Evolutionary conservation across 371 early-diverging fungal genomes (phyloP), one percentile per base, ranked within the genome.

Genomic region (Blastocladiella emersonii): DNA sequence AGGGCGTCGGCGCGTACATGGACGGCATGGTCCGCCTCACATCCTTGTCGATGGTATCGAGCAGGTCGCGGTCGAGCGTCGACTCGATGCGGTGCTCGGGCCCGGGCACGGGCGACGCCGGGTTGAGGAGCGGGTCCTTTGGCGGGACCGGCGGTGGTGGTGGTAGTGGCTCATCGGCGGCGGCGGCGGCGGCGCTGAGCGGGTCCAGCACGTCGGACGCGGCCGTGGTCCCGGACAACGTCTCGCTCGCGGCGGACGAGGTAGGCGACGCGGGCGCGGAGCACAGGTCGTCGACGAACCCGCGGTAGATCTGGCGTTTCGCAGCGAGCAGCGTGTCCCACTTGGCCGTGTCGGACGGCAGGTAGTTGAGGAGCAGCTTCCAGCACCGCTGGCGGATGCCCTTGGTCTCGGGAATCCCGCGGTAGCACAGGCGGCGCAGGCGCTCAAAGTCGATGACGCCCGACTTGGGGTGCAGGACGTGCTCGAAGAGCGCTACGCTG

Each of bases 1-100:
- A n/a, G 13, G 30, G 12, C 30, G 8, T 6, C 10, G 1, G 17
- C 44, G 25, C 25, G 36, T 59, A 59, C 60, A 59, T 25, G 17
- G 39, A 41, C 34, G 90, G 87, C 63, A 88, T 70, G 15, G 92
- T 91, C 36, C 92, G 78, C 57, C 88, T 66, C 17, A 88, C 83
- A 67, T 91, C 92, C 67, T 86, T 88, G 71, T 89, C 88, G 34
- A 91, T 90, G 70, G 89, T 89, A 56, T 88, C 89, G 49, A 87
- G 65, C 34, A 79, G 72, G 35, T 67, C 70, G 53, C 63, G 68
- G 67, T 73, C 77, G 30, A 77, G 69, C 57, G 56, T 63, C 7
- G 61, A 27, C 41, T 45, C 56, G 19, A 17, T 51, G 41, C 2
- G 12, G 15, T 15, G 37, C 43, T 17, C 39, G 43, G 37, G 21